phyloP scores from a whole-genome alignment of 2,329 filamentous ascomycete species.

The Acarospora socialis region DNA sequence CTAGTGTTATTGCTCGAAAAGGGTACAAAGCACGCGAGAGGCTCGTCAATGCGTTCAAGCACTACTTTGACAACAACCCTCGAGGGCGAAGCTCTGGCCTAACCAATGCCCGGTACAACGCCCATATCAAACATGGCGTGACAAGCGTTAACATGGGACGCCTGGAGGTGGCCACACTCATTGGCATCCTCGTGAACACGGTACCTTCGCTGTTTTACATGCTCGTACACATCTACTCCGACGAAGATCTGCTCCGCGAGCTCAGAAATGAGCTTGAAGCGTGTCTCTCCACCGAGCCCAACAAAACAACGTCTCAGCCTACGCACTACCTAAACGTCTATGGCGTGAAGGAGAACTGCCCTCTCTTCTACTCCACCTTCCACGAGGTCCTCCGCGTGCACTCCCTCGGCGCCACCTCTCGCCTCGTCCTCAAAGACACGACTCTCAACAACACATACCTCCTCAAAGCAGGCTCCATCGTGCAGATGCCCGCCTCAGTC shows the following conservation, averaged over 20 bases:
- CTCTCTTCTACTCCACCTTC: conserved; percentile 27
- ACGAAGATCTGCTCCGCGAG: conserved; percentile 18
- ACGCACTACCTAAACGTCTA: conserved; percentile 11
- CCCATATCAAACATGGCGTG: conserved; percentile 20
- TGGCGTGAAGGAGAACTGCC: conserved; percentile 24
- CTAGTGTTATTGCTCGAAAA: conserved; percentile 21
- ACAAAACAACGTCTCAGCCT: neutral
- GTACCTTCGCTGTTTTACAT: conserved; percentile 29
- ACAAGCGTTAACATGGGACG: conserved; percentile 25
- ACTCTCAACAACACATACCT: conserved; percentile 21
- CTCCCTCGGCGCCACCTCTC: conserved; percentile 25
- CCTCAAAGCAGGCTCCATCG: conserved; percentile 23
- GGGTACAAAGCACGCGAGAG: conserved; percentile 21
- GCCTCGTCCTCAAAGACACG: conserved; percentile 24
- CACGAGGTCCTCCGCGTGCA: conserved; percentile 30
- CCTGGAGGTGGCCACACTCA: conserved; percentile 27
- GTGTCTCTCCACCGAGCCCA: conserved; percentile 2
- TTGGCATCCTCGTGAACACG: conserved; percentile 31
- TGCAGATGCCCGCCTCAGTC: conserved; percentile 24
- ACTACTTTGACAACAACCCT: conserved; percentile 24
- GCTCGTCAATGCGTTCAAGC: conserved; percentile 20
- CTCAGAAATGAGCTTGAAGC: conserved; percentile 21
- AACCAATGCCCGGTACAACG: conserved; percentile 24
- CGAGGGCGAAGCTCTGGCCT: conserved; percentile 25
- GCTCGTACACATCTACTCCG: conserved; percentile 25